These are phyloP conservation scores for Boletus rubescentipes DNA, from an alignment of 768 basidiomycete genomes.

Conservation along the genomic window DNA sequence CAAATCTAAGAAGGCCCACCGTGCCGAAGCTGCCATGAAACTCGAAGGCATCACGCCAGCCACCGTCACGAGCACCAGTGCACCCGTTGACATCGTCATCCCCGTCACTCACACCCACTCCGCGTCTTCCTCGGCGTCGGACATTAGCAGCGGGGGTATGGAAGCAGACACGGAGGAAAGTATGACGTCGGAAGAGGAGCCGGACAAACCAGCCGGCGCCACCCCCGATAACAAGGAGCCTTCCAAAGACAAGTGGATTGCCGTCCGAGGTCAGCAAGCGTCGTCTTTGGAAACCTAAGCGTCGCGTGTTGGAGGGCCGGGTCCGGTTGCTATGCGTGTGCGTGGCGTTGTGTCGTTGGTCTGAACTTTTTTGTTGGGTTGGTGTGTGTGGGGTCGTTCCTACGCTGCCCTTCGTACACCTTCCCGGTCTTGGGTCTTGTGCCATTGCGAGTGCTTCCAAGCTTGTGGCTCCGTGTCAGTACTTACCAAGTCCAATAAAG, in stretches of 20 bases:
- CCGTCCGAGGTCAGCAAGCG: conserved; percentile 55
- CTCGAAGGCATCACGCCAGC: conserved; percentile 16
- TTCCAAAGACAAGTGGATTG: conserved; percentile 73
- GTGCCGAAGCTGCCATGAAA: conserved; percentile 33
- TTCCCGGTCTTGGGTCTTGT: conserved; percentile 17
- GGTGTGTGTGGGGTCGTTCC: background rate
- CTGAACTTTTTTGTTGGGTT: conserved; percentile 13
- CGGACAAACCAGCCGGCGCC: conserved; percentile 38
- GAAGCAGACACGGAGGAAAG: conserved; percentile 80
- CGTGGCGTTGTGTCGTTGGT: conserved; percentile 3
- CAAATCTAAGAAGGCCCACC: conserved; percentile 52
- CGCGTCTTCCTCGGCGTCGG: conserved; percentile 58
- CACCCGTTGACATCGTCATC: conserved; percentile 18
- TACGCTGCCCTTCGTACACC: background rate
- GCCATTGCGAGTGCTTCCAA: conserved; percentile 19
- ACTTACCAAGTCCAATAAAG: conserved; percentile 24
- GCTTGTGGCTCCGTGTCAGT: conserved; percentile 17
- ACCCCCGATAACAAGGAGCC: conserved; percentile 23
- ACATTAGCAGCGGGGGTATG: conserved; percentile 54
- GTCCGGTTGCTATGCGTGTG: background rate
- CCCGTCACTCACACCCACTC: conserved; percentile 27
- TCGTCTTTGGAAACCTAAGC: conserved; percentile 13
- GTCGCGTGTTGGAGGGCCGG: background rate
- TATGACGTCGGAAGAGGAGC: conserved; percentile 69
- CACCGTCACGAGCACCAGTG: conserved; percentile 10